Conservation (phyloP, 176 grass and related monocot genomes). For the Chrysopogon serrulatus region DNA sequence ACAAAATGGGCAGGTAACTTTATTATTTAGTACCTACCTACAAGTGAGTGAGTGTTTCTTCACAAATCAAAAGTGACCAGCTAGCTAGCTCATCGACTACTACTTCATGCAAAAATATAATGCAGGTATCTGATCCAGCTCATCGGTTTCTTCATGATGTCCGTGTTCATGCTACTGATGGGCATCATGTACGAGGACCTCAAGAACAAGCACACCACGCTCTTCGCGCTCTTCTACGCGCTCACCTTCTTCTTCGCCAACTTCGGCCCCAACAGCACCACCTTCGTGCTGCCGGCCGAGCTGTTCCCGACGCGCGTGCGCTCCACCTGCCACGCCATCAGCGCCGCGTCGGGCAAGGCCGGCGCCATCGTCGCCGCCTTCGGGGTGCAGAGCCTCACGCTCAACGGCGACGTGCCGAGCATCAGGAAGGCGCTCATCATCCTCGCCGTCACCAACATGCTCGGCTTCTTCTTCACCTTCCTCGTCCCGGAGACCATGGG, state of each 20-base stretch:
- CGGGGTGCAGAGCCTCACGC: background rate
- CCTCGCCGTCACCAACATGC: slow-evolving; percentile 31
- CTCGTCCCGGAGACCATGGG: slow-evolving; percentile 43
- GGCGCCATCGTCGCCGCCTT: slow-evolving; percentile 17
- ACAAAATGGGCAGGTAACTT: background rate
- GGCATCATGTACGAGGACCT: background rate
- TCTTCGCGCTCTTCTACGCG: slow-evolving; percentile 31
- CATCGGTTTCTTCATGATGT: slow-evolving; percentile 27
- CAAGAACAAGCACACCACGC: background rate
- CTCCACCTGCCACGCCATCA: slow-evolving; percentile 43
- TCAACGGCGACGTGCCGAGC: background rate
- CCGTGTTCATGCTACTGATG: slow-evolving; percentile 7
- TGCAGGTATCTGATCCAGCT: slow-evolving; percentile 13
- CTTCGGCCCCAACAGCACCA: slow-evolving; percentile 53
- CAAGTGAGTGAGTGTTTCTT: too few relatives aligned
- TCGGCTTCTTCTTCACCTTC: slow-evolving; percentile 48
- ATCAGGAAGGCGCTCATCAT: slow-evolving; percentile 26
- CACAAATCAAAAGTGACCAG: too few relatives aligned
- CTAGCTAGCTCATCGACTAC: too few relatives aligned
- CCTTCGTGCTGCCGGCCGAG: slow-evolving; percentile 50
- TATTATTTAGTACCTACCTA: too few relatives aligned
- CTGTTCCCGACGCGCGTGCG: slow-evolving; percentile 40
- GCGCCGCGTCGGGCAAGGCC: slow-evolving; percentile 27
- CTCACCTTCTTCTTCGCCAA: slow-evolving; percentile 58
- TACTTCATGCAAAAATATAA: too few relatives aligned